phyloP scores from a whole-genome alignment of 805 yeast species.

The Cyberlindnera mrakii region DNA sequence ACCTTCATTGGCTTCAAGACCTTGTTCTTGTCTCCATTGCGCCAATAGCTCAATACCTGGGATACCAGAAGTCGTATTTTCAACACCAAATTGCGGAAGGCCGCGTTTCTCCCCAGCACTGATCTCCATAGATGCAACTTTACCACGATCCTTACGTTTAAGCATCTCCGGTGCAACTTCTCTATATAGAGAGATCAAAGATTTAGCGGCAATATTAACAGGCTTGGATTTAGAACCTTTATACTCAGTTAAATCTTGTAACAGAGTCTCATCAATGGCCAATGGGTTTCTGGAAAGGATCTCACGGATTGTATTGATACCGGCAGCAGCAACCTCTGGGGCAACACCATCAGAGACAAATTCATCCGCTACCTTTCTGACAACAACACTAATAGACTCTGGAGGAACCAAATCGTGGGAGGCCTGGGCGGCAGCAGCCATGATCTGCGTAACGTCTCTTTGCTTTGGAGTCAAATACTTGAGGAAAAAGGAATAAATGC shows the following conservation, averaged over 20 bases:
- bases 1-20: constrained; percentile 48
- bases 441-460: constrained; percentile 85
- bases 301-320: constrained; percentile 91
- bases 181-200: constrained; percentile 78
- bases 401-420: constrained; percentile 97
- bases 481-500: constrained; percentile 81
- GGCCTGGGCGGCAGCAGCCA: constrained; percentile 97
- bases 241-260: constrained; percentile 87
- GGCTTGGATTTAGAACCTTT: constrained; percentile 91
- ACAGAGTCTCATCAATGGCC: constrained; percentile 80
- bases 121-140: constrained; percentile 77
- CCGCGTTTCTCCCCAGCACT: constrained; percentile 53
- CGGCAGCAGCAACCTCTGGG: constrained; percentile 96
- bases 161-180: constrained; percentile 97
- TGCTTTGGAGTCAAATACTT: constrained; percentile 94
- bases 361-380: constrained; percentile 93
- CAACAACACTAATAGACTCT: constrained; percentile 71
- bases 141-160: constrained; percentile 86
- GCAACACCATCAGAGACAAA: constrained; percentile 98
- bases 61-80: constrained; percentile 59
- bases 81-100: constrained; percentile 68
- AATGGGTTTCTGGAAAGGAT: constrained; percentile 89
- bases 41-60: constrained; percentile 90
- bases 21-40: constrained; percentile 67
- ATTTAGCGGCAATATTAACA: constrained; percentile 90